Evolutionary conservation across 192 early-diverging fungal genomes (phyloP).

Genomic region (Gonapodya prolifera): DNA sequence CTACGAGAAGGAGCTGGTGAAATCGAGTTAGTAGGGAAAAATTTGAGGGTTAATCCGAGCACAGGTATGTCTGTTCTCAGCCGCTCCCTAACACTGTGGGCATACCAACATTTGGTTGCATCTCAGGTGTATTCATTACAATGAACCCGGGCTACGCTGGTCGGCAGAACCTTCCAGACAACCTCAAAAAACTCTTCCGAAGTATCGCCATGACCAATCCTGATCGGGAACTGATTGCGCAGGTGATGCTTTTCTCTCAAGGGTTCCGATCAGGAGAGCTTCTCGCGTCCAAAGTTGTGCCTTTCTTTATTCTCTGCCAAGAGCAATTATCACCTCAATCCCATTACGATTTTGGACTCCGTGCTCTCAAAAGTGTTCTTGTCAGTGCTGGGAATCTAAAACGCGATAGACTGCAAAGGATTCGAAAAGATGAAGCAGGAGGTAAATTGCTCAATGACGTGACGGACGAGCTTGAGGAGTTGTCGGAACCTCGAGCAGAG

Average conservation of each 20-base stretch:
- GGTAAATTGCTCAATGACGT: conserved; percentile 15
- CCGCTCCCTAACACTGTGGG: too few species aligned
- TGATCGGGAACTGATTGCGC: conserved; percentile 94
- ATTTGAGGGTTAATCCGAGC: conserved; percentile 67
- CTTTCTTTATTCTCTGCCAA: conserved; percentile 87
- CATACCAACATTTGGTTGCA: too few species aligned
- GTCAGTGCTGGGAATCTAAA: conserved; percentile 99
- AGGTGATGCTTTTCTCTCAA: conserved; percentile 99
- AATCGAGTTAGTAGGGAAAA: conserved; percentile 88
- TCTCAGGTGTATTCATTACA: conserved; percentile 74
- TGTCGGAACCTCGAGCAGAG: conserved; percentile 61
- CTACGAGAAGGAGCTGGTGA: conserved; percentile 50
- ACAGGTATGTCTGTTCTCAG: conserved; percentile 53
- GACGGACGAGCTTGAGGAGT: conserved; percentile 23
- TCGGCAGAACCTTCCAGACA: conserved; percentile 95
- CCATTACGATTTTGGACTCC: conserved; percentile 99
- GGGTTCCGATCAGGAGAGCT: conserved; percentile 93
- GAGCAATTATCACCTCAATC: conserved; percentile 92
- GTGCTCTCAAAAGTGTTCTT: conserved; percentile 95
- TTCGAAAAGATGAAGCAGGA: conserved; percentile 28
- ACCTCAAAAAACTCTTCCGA: conserved; percentile 97
- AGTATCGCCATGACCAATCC: conserved; percentile 99
- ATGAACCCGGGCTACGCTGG: conserved; percentile 99
- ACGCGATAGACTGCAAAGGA: conserved; percentile 53
- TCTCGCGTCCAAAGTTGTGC: conserved; percentile 91